These are phyloP conservation scores for Phytophthora crassamura DNA, from an alignment of 352 stramenopile genomes.

Conservation along the genomic window DNA sequence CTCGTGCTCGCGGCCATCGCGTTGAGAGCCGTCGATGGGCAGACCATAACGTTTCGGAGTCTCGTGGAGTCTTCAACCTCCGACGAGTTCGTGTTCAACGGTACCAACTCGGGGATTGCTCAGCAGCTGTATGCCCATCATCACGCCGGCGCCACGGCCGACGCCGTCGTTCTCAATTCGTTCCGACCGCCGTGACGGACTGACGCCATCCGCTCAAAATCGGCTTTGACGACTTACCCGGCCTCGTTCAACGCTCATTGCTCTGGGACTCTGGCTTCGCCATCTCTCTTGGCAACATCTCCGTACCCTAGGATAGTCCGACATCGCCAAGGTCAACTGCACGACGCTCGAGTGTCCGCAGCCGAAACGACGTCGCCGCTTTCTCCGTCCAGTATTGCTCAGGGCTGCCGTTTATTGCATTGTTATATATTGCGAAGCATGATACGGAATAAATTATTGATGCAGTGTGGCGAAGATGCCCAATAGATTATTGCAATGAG, in stretches of 20 bases:
- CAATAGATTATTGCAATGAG: too few relatives aligned
- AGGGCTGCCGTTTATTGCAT: too few relatives aligned
- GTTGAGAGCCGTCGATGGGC: too few relatives aligned
- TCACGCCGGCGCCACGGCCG: constrained; percentile 14
- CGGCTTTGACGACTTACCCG: constrained; percentile 28
- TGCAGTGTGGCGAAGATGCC: too few relatives aligned
- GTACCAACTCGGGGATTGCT: constrained; percentile 45
- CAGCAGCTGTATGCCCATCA: constrained; percentile 42
- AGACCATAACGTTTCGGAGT: constrained; percentile 33
- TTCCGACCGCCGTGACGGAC: constrained; percentile 23
- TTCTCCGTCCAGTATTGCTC: constrained; percentile 39
- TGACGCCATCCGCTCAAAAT: constrained; percentile 20
- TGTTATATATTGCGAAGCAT: too few relatives aligned
- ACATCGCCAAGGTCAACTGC: constrained; percentile 30
- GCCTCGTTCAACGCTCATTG: constrained; percentile 41
- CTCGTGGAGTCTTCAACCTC: constrained; percentile 12
- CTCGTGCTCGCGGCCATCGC: too few relatives aligned
- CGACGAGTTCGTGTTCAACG: constrained; percentile 37
- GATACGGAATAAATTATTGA: too few relatives aligned
- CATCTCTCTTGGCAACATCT: constrained; percentile 27
- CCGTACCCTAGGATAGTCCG: constrained; percentile 21
- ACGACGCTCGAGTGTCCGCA: constrained; percentile 32
- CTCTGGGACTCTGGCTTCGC: constrained; percentile 49
- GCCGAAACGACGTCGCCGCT: constrained; percentile 17
- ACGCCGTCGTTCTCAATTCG: constrained; percentile 15